Conservation (phyloP, 495 filamentous ascomycete genomes). For the Amorphotheca resinae region DNA sequence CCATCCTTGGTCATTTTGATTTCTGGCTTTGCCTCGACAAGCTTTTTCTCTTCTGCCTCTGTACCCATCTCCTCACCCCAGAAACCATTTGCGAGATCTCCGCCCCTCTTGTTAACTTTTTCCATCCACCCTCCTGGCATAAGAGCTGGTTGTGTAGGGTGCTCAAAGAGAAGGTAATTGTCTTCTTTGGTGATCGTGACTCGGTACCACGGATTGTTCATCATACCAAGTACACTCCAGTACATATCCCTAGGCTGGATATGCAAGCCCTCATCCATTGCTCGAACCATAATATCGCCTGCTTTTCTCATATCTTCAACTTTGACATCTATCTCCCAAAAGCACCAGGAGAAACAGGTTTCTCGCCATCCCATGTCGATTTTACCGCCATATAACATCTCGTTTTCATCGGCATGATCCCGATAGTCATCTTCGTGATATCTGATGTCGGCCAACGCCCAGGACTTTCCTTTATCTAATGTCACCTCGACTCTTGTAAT, state of each 20-base stretch:
- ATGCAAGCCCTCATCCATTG: slow-evolving; percentile 87
- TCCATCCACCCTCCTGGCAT: slow-evolving; percentile 93
- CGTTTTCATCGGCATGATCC: slow-evolving; percentile 37
- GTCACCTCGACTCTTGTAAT: slow-evolving; percentile 78
- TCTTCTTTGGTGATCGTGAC: slow-evolving; percentile 65
- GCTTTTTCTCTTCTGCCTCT: slow-evolving; percentile 38
- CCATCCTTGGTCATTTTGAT: slow-evolving; percentile 72
- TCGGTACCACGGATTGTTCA: slow-evolving; percentile 96
- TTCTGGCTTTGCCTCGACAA: slow-evolving; percentile 39
- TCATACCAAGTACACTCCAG: slow-evolving; percentile 95
- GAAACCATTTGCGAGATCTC: slow-evolving; percentile 66
- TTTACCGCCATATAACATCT: slow-evolving; percentile 60
- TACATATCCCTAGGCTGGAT: slow-evolving; percentile 91
- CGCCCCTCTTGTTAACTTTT: slow-evolving; percentile 75
- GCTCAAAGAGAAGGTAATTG: slow-evolving; percentile 63
- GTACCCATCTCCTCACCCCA: slow-evolving; percentile 61
- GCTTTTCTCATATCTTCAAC: slow-evolving; percentile 48
- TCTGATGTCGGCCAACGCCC: slow-evolving; percentile 67
- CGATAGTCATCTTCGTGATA: slow-evolving; percentile 86
- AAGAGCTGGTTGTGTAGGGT: slow-evolving; percentile 74
- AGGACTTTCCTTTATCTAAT: slow-evolving; percentile 71
- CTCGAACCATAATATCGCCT: slow-evolving; percentile 68
- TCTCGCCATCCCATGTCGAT: slow-evolving; percentile 79
- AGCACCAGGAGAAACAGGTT: slow-evolving; percentile 83
- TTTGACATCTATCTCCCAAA: slow-evolving; percentile 71